Conservation (phyloP, 768 basidiomycete genomes). For the Xanthoconium purpureum region DNA sequence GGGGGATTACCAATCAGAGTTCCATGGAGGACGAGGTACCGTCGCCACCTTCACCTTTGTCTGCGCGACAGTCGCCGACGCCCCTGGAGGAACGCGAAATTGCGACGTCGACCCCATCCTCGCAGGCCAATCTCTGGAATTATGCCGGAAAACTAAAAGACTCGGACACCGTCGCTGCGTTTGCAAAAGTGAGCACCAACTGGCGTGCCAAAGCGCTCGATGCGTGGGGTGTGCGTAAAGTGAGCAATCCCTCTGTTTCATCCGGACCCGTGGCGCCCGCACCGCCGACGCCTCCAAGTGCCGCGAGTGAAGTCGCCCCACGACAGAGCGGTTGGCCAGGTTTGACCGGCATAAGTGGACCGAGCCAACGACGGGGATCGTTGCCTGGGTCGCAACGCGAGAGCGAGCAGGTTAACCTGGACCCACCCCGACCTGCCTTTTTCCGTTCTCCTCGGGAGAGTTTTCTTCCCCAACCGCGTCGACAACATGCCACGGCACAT, state of each 20-base stretch:
- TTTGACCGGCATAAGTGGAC: background rate
- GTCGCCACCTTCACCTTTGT: slow-evolving; percentile 38
- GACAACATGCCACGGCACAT: slow-evolving; percentile 29
- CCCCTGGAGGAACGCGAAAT: slow-evolving; percentile 14
- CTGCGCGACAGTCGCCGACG: slow-evolving; percentile 27
- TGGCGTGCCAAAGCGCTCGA: slow-evolving; percentile 61
- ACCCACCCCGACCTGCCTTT: slow-evolving; percentile 55
- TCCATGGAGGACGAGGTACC: slow-evolving; percentile 62
- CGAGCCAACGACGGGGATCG: slow-evolving; percentile 36
- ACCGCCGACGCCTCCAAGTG: slow-evolving; percentile 18
- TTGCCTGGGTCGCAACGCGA: slow-evolving; percentile 37
- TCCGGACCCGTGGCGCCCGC: slow-evolving; percentile 1
- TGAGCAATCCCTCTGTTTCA: slow-evolving; percentile 4
- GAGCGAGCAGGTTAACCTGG: slow-evolving; percentile 36
- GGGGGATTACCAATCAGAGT: slow-evolving; percentile 71
- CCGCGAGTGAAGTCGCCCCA: slow-evolving; percentile 21
- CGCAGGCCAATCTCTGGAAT: slow-evolving; percentile 50
- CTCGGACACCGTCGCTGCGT: slow-evolving; percentile 65
- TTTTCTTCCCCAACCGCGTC: slow-evolving; percentile 39
- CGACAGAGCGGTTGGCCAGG: slow-evolving; percentile 15
- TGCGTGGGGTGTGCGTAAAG: slow-evolving; percentile 29
- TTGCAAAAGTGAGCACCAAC: slow-evolving; percentile 74
- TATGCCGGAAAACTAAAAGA: slow-evolving; percentile 75
- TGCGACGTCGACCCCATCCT: slow-evolving; percentile 19
- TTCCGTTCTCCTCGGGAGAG: slow-evolving; percentile 60